Base-by-base conservation (phyloP, 106 monocot genomes). In the Dendrobium catenatum region DNA sequence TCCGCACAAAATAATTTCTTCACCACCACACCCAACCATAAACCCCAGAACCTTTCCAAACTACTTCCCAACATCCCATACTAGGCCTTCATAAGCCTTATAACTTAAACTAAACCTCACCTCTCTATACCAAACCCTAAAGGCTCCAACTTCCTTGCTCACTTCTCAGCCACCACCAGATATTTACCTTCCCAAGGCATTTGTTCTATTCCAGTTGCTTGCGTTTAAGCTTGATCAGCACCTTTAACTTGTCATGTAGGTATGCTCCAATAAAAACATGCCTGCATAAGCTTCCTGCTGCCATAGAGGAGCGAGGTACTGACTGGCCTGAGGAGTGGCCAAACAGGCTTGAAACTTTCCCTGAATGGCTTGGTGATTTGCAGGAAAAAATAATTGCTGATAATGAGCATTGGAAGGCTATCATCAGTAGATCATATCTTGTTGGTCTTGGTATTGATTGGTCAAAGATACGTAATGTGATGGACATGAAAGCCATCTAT, bases 311-410 rank as follows among this genome's bases (percentile, higher is more conserved):
- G 81, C 87, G 89, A 59, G 97, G 97, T 13, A 85, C 89, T 56
- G 92, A 93, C 55, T 98, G 97, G 97, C 97, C 97, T 70, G 94
- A 90, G 79, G 97, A 98, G 72, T 98, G 97, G 97, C 97, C 97
- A 22, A 91, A 89, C 78, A 90, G 97, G 82, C 94, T 98, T 80
- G 87, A 91, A 77, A 80, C 72, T 40, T 93, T 91, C 81, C 94
- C 97, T 51, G 94, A 98, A 42, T 98, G 97, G 97, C 81, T 98
- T 55, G 84, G 79, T 42, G 92, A 92, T 82, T 87, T 81, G 42
- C 83, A 84, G 59, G 90, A 84, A 33, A 89, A 87, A 79, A 59
- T 98, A 55, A 68, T 58, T 55, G 86, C 89, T 37, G 97, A 98
- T 82, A 76, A 87, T 55, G 55, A 91, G 31, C 94, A 88, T 55